Conservation (phyloP, 805 yeast genomes). For the Suhomyces tanzawaensis region DNA sequence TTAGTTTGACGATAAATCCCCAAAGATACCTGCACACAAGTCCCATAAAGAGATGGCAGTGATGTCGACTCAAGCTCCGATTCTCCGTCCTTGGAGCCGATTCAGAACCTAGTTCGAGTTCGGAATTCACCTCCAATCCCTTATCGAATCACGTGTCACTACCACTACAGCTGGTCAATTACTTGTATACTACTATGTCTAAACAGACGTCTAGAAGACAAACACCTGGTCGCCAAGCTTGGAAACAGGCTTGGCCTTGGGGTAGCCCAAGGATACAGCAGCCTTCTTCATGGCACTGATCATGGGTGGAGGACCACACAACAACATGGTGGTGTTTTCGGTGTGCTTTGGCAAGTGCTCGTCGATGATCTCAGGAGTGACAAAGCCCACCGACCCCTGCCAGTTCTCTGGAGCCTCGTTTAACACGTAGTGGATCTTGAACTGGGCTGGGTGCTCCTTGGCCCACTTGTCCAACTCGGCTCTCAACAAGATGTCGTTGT, state of each 20-base stretch:
- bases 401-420: conserved; percentile 72
- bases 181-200: too few relatives aligned
- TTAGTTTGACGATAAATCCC: too few relatives aligned
- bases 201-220: conserved; percentile 69
- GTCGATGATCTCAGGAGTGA: conserved; percentile 71
- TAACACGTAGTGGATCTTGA: conserved; percentile 70
- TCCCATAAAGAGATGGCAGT: too few relatives aligned
- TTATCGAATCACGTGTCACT: too few relatives aligned
- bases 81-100: too few relatives aligned
- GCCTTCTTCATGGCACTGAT: conserved; percentile 78
- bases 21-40: too few relatives aligned
- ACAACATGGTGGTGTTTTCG: conserved; percentile 63
- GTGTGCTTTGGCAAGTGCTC: conserved; percentile 60
- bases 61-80: too few relatives aligned
- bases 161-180: too few relatives aligned
- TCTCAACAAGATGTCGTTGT: conserved; percentile 75
- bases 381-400: conserved; percentile 77
- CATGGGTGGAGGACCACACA: conserved; percentile 97
- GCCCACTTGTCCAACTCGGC: conserved; percentile 73
- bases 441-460: conserved; percentile 51
- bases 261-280: conserved; percentile 69
- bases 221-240: conserved; percentile 89
- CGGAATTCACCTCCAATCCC: too few relatives aligned
- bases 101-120: too few relatives aligned
- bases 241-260: conserved; percentile 83